phyloP scores from a whole-genome alignment of 1,284 basidiomycete species.

The Phellinidium pouzarii region DNA sequence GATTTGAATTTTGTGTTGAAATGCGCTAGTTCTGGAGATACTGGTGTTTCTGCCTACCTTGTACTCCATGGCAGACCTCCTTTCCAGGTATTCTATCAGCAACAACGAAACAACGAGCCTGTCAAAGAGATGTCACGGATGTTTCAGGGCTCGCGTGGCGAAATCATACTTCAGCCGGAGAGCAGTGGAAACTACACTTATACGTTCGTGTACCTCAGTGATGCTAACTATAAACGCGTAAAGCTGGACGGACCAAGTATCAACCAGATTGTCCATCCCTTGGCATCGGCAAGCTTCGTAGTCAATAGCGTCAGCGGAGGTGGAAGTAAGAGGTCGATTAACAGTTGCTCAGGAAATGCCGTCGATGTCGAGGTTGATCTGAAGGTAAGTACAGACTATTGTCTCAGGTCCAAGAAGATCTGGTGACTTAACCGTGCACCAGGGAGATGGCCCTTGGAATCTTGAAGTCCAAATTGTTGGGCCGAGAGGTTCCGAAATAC shows the following conservation, averaged over 20 bases:
- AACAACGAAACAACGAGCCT: conserved; percentile 64
- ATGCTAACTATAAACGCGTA: conserved; percentile 77
- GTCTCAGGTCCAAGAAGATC: neutral
- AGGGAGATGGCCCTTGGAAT: conserved; percentile 88
- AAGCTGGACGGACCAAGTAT: conserved; percentile 67
- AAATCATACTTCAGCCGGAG: conserved; percentile 83
- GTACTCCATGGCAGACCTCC: conserved; percentile 87
- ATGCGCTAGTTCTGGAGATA: conserved; percentile 77
- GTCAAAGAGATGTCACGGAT: conserved; percentile 51
- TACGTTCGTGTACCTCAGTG: conserved; percentile 74
- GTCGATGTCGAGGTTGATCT: conserved; percentile 77
- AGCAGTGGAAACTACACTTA: conserved; percentile 88
- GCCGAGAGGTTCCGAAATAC: conserved; percentile 51
- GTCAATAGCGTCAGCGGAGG: conserved; percentile 35
- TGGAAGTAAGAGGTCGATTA: conserved; percentile 45
- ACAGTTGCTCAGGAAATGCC: conserved; percentile 67
- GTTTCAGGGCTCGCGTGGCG: conserved; percentile 71
- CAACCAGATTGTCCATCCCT: conserved; percentile 82
- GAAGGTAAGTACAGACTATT: conserved; percentile 39
- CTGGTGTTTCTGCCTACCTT: conserved; percentile 83
- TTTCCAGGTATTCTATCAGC: conserved; percentile 76
- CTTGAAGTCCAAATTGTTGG: conserved; percentile 75
- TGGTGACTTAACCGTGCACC: conserved; percentile 1
- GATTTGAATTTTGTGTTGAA: conserved; percentile 6
- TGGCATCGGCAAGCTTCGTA: conserved; percentile 73